Evolutionary conservation across 75 land plant species (phyloP), one percentile per base, ranked within the genome.

Genomic region (Isoetes taiwanensis): DNA sequence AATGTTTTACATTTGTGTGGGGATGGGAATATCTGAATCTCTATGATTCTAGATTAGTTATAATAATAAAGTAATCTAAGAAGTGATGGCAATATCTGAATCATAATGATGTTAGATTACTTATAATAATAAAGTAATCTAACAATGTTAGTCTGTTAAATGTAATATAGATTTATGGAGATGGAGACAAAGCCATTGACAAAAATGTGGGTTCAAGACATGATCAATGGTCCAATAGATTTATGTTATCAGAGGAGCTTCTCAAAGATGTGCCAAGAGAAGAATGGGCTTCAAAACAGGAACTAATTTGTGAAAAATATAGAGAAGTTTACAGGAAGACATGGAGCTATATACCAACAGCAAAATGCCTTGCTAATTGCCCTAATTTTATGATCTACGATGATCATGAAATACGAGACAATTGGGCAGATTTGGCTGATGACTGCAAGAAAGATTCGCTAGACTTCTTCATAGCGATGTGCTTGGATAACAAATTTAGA

Each of bases 271-370:
- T 69, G 56, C 34, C 34, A 32, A 2, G 53, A 21, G 61, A 57
- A 4, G 28, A 70, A 31, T 70, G 76, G 74, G 32, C 28, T 4
- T 9, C 34, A 29, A 32, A 70, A 41, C 32, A 32, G 39, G 63
- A 64, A 10, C 40, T 40, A 3, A 64, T 74, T 30, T 74, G 76
- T 64, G 76, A 69, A 52, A 54, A 38, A 11, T 74, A 74, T 35
- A 58, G 76, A 30, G 75, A 74, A 31, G 76, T 69, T 26, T 74
- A 74, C 74, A 63, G 76, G 57, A 68, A 70, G 32, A 74, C 76
- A 4, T 74, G 76, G 76, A 28, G 46, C 20, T 73, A 74, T 70
- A 21, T 42, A 34, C 67, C 76, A 24, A 74, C 76, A 16, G 76
- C 76, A 0, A 74, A 58, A 30, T 70, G 76, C 43, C 63, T 74